Evolutionary conservation across 805 yeast species (phyloP).

Genomic region (Teunomyces barrocoloradensis): DNA sequence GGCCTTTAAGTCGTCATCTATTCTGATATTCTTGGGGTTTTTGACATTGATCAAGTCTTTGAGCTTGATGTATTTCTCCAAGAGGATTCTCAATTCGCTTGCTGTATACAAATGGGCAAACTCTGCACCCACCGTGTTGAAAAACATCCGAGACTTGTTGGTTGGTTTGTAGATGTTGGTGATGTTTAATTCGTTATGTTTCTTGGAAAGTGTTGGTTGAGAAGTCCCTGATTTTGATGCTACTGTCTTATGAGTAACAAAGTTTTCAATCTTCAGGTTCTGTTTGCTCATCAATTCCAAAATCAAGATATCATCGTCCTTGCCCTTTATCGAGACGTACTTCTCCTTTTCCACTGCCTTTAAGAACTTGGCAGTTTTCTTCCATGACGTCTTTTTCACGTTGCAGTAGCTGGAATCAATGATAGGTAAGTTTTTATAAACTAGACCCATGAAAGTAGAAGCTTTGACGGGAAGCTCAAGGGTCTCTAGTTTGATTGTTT

Average conservation of each 20-base stretch:
- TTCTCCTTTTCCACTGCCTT: conserved; percentile 82
- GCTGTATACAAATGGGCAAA: conserved; percentile 46
- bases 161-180: conserved; percentile 58
- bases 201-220: conserved; percentile 22
- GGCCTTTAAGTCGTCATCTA: conserved; percentile 54
- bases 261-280: conserved; percentile 51
- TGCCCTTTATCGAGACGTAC: conserved; percentile 71
- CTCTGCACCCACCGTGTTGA: conserved; percentile 40
- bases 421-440: conserved; percentile 71
- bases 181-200: conserved; percentile 26
- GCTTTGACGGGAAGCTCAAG: conserved; percentile 66
- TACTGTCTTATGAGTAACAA: conserved; percentile 57
- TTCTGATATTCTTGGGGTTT: conserved; percentile 51
- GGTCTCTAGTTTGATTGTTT: conserved; percentile 58
- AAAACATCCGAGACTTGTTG: conserved; percentile 44
- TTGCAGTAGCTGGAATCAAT: conserved; percentile 53
- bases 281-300: conserved; percentile 46
- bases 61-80: conserved; percentile 55
- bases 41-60: conserved; percentile 49
- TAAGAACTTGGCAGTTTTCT: conserved; percentile 79
- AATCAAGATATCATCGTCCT: conserved; percentile 75
- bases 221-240: conserved; percentile 13
- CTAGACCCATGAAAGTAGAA: conserved; percentile 69
- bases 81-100: conserved; percentile 50
- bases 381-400: conserved; percentile 84